These are phyloP conservation scores for Thelonectria rubi DNA, from an alignment of 2,329 filamentous ascomycete genomes.

Conservation along the genomic window DNA sequence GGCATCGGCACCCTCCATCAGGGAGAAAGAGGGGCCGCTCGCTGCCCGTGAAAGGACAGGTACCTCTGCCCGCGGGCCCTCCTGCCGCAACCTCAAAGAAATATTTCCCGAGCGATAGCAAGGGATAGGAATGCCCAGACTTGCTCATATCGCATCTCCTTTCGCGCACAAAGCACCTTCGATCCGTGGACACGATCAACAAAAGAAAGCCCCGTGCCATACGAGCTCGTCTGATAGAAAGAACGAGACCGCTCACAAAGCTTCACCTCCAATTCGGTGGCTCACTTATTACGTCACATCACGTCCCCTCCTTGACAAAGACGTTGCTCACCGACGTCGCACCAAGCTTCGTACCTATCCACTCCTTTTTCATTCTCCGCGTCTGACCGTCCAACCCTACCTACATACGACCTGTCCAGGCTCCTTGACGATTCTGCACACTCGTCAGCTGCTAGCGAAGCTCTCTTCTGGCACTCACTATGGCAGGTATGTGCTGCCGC, in stretches of 20 bases:
- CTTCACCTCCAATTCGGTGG: not conserved
- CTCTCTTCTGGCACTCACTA: constrained; percentile 24
- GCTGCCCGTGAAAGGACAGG: too few species aligned
- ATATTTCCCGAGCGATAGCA: too few species aligned
- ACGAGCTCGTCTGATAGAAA: not conserved
- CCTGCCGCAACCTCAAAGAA: too few species aligned
- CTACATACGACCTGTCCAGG: not conserved
- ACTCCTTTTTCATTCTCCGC: constrained; percentile 17
- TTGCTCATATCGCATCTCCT: not conserved
- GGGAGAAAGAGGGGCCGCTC: not conserved
- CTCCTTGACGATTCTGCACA: constrained; percentile 12
- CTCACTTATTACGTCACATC: not conserved
- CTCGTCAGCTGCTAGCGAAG: not conserved
- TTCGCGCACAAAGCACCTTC: not conserved
- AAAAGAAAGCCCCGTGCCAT: not conserved
- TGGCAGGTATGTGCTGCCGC: constrained; percentile 38
- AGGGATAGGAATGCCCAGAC: not conserved
- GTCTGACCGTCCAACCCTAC: constrained; percentile 19
- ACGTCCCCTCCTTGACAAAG: not conserved
- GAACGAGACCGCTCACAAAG: not conserved
- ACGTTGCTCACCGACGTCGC: constrained; percentile 24
- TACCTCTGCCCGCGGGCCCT: too few species aligned
- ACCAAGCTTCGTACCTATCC: constrained; percentile 7
- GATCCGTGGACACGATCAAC: not conserved
- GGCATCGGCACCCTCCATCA: not conserved